These are phyloP conservation scores for sunflower (Helianthus annuus) DNA, from an alignment of 129 eudicot species.

Conservation along the genomic window DNA sequence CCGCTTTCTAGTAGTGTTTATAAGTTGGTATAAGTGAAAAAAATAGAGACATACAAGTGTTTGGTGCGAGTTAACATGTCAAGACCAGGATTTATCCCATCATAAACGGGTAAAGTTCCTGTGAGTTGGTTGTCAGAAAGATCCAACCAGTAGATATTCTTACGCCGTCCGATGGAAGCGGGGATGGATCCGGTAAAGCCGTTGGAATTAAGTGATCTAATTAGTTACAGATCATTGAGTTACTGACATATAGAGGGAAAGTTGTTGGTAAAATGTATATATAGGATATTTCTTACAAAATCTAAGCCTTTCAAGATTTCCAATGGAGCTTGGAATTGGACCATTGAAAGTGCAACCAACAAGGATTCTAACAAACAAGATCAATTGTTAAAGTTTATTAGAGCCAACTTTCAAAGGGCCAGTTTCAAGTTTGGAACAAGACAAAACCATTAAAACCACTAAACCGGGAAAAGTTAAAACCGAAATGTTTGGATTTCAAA, in stretches of 20 bases:
- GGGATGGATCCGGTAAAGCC: conserved; percentile 67
- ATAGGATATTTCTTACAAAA: conserved; percentile 51
- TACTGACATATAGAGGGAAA: background rate
- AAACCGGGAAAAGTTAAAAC: too few species aligned
- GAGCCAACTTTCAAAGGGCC: background rate
- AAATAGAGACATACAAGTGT: conserved; percentile 54
- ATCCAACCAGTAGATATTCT: conserved; percentile 73
- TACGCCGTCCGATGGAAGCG: conserved; percentile 60
- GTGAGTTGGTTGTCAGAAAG: conserved; percentile 58
- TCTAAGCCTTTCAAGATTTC: conserved; percentile 55
- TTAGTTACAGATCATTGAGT: background rate
- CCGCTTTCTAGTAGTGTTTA: too few species aligned
- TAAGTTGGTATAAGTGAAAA: background rate
- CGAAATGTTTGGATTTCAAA: too few species aligned
- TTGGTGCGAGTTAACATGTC: conserved; percentile 55
- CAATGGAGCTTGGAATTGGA: conserved; percentile 62
- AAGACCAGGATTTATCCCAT: conserved; percentile 59
- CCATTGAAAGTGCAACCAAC: conserved; percentile 77
- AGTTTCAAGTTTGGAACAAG: too few species aligned
- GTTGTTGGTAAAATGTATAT: background rate
- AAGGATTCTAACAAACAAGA: conserved; percentile 33
- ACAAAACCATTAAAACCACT: too few species aligned
- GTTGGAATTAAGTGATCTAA: conserved; percentile 72
- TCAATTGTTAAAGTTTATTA: background rate
- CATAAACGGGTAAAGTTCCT: conserved; percentile 68